Base-by-base conservation (phyloP, 1,139 yeast species). In the Barnettozyma hawaiiensis region DNA sequence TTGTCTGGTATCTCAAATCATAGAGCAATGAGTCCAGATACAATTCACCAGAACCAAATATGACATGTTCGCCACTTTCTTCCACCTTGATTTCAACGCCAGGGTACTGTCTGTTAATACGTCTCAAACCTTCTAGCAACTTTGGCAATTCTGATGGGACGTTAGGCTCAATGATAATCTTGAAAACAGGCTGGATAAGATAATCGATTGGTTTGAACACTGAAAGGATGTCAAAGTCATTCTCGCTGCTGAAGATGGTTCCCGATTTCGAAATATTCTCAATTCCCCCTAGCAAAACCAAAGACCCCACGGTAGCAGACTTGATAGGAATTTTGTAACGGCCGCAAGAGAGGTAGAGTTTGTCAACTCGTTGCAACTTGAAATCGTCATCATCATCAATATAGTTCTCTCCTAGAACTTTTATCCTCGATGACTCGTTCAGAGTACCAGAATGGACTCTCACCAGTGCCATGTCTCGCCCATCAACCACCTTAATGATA, bases 11-110 rank as follows among this genome's bases (percentile, higher is more conserved):
- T 48, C 97, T 69, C 37, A 92, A 64, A 57, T 87, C 97, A 61
- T 82, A 86, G 42, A 94, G 61, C 23, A 85, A 67, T 53, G 95
- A 85, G 61, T 94, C 98, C 65, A 94, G 63, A 57, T 85, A 87
- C 15, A 92, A 58, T 58, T 94, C 98, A 5, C 98, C 98, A 4
- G 89, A 78, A 0, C 94, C 96, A 23, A 81, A 58, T 2, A 94
- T 60, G 0, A 81, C 79, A 59, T 84, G 87, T 55, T 90, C 97
- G 2, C 97, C 97, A 44, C 90, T 83, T 52, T 85, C 95, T 59
- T 87, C 96, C 1, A 85, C 90, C 49, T 74, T 78, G 7, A 86
- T 67, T 23, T 72, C 71, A 29, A 81, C 70, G 7, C 90, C 79
- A 12, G 85, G 72, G 56, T 85, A 90, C 1, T 82, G 67, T 50